Evolutionary conservation across 805 yeast genomes (phyloP).

Genomic region (Candida tibetensis): DNA sequence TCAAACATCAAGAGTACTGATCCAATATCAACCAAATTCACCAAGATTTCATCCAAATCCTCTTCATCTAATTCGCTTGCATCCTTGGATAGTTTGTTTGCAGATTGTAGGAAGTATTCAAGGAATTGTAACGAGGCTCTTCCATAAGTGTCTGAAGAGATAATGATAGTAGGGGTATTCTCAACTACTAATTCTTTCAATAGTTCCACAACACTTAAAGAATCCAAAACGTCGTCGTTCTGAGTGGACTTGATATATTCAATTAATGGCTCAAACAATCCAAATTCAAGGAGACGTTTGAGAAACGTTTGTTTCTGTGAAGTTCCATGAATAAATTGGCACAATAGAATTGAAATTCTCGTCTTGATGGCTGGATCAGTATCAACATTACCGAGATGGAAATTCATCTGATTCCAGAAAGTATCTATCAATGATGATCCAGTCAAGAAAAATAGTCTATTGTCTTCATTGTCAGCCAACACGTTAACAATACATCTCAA

Average conservation of each 20-base stretch:
- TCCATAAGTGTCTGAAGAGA: neutral
- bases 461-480: slow-evolving; percentile 32
- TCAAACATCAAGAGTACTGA: slow-evolving; percentile 3
- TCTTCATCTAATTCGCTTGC: slow-evolving; percentile 4
- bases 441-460: slow-evolving; percentile 10
- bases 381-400: neutral
- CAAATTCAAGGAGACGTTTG: slow-evolving; percentile 11
- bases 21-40: slow-evolving; percentile 2
- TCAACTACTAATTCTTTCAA: slow-evolving; percentile 6
- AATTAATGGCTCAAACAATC: neutral
- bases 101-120: neutral
- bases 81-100: neutral
- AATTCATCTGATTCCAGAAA: slow-evolving; percentile 18
- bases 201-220: slow-evolving; percentile 3
- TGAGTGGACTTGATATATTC: slow-evolving; percentile 3
- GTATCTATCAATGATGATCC: slow-evolving; percentile 1
- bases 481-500: slow-evolving; percentile 34
- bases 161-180: neutral
- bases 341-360: slow-evolving; percentile 22
- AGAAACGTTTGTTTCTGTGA: slow-evolving; percentile 15
- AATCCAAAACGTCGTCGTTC: slow-evolving; percentile 4
- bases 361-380: slow-evolving; percentile 1
- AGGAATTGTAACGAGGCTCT: neutral
- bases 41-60: slow-evolving; percentile 4
- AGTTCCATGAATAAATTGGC: slow-evolving; percentile 32